Conservation (phyloP, 768 basidiomycete species). For the Tulasnella sp. region DNA sequence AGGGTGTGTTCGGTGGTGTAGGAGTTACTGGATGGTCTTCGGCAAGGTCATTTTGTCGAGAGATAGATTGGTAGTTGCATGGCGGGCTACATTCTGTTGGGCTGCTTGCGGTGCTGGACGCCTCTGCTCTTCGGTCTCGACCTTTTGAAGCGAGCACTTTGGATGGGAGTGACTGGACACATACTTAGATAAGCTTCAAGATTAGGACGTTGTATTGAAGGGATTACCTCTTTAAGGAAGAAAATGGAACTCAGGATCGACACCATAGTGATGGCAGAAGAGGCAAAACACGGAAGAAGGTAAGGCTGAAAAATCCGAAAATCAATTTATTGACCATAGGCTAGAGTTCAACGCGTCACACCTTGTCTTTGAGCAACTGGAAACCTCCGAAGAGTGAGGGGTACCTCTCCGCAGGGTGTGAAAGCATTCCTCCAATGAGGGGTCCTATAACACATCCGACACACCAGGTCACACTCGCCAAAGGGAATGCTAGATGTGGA, state of each 20-base stretch:
- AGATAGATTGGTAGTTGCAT: not conserved
- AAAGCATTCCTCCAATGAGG: constrained; percentile 21
- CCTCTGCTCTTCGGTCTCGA: not conserved
- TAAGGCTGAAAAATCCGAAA: constrained; percentile 18
- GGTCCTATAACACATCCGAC: constrained; percentile 18
- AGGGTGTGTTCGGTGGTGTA: not conserved
- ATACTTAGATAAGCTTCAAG: not conserved
- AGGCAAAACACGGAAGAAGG: constrained; percentile 21
- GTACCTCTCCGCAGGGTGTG: constrained; percentile 20
- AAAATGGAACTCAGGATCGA: constrained; percentile 15
- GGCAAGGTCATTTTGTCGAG: not conserved
- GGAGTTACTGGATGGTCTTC: not conserved
- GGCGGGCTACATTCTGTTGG: not conserved
- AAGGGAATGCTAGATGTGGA: not conserved
- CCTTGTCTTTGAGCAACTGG: constrained; percentile 28
- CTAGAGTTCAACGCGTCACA: not conserved
- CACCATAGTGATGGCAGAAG: constrained; percentile 16
- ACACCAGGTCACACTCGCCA: not conserved
- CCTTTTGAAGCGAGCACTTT: constrained; percentile 4
- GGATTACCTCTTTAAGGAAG: constrained; percentile 17
- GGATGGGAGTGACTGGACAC: constrained; percentile 8
- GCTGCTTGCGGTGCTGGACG: not conserved
- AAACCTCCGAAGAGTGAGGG: constrained; percentile 30
- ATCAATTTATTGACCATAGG: not conserved
- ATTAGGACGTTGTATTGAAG: not conserved